phyloP scores from a whole-genome alignment of 2,329 filamentous ascomycete genomes.

The Verticillium klebahnii region DNA sequence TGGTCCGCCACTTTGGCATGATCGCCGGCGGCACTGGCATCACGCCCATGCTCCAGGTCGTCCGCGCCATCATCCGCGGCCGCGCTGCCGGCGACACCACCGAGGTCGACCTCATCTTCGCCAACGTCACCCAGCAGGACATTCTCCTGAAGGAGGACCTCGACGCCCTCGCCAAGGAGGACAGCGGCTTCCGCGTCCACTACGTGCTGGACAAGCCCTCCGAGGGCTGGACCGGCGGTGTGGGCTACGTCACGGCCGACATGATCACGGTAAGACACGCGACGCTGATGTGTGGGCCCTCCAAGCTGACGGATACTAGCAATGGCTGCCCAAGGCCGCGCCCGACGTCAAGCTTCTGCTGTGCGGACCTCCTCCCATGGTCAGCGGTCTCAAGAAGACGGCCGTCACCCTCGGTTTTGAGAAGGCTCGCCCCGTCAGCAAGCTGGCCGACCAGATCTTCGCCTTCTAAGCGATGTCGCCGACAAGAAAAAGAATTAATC shows the following conservation, averaged over 20 bases:
- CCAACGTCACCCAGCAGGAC: conserved; percentile 89
- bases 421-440: conserved; percentile 92
- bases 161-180: conserved; percentile 71
- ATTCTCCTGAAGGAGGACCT: conserved; percentile 92
- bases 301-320: conserved; percentile 40
- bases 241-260: conserved; percentile 90
- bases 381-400: conserved; percentile 94
- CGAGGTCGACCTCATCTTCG: conserved; percentile 91
- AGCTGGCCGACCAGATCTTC: conserved; percentile 97
- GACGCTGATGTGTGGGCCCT: conserved; percentile 9
- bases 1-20: conserved; percentile 96
- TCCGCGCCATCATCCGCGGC: conserved; percentile 83
- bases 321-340: conserved; percentile 77
- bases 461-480: conserved; percentile 56
- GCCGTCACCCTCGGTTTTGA: conserved; percentile 83
- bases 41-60: conserved; percentile 96
- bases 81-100: conserved; percentile 77
- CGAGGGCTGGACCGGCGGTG: conserved; percentile 83
- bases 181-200: conserved; percentile 79
- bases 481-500: neutral
- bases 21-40: conserved; percentile 96
- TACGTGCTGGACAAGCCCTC: conserved; percentile 97
- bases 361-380: conserved; percentile 95
- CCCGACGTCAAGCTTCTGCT: conserved; percentile 88
- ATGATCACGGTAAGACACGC: conserved; percentile 74